Percentiles rank a stretch among this genome's conserved stretches.
Conservation (phyloP, 1,284 basidiomycete species). For the Hemileia vastatrix region DNA sequence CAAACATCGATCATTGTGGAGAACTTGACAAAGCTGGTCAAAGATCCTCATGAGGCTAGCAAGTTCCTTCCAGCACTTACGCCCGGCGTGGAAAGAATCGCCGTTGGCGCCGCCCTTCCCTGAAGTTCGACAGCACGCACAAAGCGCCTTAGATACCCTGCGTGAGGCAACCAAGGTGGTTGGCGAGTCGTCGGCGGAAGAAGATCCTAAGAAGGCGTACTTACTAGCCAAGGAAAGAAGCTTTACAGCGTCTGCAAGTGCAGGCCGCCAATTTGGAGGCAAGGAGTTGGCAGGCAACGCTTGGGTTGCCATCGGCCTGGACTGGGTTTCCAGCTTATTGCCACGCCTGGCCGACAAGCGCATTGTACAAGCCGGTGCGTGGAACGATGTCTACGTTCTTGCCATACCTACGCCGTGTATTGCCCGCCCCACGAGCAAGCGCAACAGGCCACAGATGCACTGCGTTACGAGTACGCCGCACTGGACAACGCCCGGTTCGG, state of each 20-base stretch:
- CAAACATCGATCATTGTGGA: slow-evolving; percentile 92
- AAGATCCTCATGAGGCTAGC: slow-evolving; percentile 80
- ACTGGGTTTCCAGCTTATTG: slow-evolving; percentile 35
- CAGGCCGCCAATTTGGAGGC: too few species aligned
- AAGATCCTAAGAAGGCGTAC: slow-evolving; percentile 34
- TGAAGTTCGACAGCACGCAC: slow-evolving; percentile 86
- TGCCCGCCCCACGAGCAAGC: too few species aligned
- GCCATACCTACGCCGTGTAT: too few species aligned
- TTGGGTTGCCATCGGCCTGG: slow-evolving; percentile 35
- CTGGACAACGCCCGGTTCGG: too few species aligned
- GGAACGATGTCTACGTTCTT: slow-evolving; percentile 43
- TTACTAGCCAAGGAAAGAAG: slow-evolving; percentile 32
- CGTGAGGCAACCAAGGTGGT: slow-evolving; percentile 36
- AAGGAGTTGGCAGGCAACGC: slow-evolving; percentile 33
- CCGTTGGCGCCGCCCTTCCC: slow-evolving; percentile 87
- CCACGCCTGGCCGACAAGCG: slow-evolving; percentile 42
- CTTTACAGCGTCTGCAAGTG: slow-evolving; percentile 30
- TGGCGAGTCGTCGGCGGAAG: slow-evolving; percentile 28
- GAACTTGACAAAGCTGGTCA: slow-evolving; percentile 94
- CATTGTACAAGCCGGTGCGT: slow-evolving; percentile 36
- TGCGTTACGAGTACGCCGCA: too few species aligned
- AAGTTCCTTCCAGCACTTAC: slow-evolving; percentile 78
- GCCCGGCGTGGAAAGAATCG: slow-evolving; percentile 82
- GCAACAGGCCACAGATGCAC: too few species aligned
- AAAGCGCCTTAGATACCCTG: too few species aligned